Evolutionary conservation across 1,284 basidiomycete species (phyloP).

Genomic region (Calocybe gambosa): DNA sequence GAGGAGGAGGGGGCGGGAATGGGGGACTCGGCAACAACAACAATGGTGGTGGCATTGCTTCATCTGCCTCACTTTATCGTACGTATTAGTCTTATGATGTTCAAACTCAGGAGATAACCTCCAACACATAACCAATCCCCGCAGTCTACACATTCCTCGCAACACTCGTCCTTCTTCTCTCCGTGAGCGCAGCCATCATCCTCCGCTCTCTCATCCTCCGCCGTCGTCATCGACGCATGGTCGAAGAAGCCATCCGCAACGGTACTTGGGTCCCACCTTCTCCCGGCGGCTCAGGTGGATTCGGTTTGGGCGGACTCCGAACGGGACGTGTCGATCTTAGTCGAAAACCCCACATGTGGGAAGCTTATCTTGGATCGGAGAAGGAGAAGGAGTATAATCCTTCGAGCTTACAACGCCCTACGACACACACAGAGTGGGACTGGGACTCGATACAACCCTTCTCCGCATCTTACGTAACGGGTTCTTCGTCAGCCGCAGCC

Average conservation of each 20-base stretch:
- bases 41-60: constrained; percentile 7
- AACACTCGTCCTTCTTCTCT: constrained; percentile 58
- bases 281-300: constrained; percentile 13
- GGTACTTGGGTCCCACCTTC: constrained; percentile 48
- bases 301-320: constrained; percentile 12
- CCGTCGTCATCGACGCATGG: constrained; percentile 45
- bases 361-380: constrained; percentile 31
- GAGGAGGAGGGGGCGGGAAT: constrained; percentile 1
- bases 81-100: constrained; percentile 5
- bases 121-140: background rate
- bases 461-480: constrained; percentile 22
- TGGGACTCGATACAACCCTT: constrained; percentile 38
- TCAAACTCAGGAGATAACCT: background rate
- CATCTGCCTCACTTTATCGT: constrained; percentile 22
- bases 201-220: constrained; percentile 53
- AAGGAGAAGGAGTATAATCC: constrained; percentile 9
- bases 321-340: constrained; percentile 31
- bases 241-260: constrained; percentile 57
- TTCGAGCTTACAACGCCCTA: constrained; percentile 1
- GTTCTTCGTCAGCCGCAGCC: background rate
- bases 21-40: background rate
- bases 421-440: constrained; percentile 19
- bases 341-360: constrained; percentile 46
- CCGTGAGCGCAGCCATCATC: constrained; percentile 58
- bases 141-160: constrained; percentile 42